Evolutionary conservation across 2,329 filamentous ascomycete genomes (phyloP).

Genomic region (Dactylellina parvicollis): DNA sequence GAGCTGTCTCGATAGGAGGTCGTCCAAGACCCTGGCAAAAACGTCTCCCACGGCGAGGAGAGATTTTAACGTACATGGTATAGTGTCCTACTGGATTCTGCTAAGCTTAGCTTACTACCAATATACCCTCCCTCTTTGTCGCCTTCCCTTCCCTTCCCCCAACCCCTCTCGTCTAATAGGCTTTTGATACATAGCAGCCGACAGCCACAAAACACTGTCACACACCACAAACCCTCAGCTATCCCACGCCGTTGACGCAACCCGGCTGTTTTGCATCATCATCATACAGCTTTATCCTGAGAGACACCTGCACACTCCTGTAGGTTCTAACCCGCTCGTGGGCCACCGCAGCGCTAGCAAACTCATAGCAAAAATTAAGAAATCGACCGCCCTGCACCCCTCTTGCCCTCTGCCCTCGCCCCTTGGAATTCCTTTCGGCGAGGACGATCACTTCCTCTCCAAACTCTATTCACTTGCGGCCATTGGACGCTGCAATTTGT

Average conservation of each 20-base stretch:
- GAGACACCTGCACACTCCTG: constrained; percentile 11
- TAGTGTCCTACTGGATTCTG: constrained; percentile 36
- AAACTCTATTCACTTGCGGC: constrained; percentile 20
- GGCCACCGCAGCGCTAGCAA: constrained; percentile 22
- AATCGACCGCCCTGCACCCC: constrained; percentile 28
- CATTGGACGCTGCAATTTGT: constrained; percentile 14
- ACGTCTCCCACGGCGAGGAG: constrained; percentile 27
- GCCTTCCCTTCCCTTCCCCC: constrained; percentile 16
- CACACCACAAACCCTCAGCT: constrained; percentile 48
- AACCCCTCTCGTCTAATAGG: constrained; percentile 54
- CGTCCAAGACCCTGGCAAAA: constrained; percentile 18
- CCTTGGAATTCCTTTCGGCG: constrained; percentile 39
- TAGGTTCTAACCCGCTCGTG: constrained; percentile 49
- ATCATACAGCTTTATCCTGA: constrained; percentile 40
- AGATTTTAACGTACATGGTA: constrained; percentile 32
- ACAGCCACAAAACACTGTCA: constrained; percentile 53
- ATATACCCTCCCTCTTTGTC: constrained; percentile 36
- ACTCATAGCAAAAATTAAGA: constrained; percentile 25
- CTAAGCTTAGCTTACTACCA: constrained; percentile 41
- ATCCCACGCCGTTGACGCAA: constrained; percentile 52
- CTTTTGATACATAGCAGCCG: constrained; percentile 48
- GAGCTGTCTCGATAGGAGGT: constrained; percentile 2
- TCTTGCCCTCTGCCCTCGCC: constrained; percentile 35
- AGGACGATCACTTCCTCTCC: constrained; percentile 49
- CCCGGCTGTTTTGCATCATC: constrained; percentile 53